Base-by-base conservation (phyloP, 768 basidiomycete species). In the Epithele typhae region DNA sequence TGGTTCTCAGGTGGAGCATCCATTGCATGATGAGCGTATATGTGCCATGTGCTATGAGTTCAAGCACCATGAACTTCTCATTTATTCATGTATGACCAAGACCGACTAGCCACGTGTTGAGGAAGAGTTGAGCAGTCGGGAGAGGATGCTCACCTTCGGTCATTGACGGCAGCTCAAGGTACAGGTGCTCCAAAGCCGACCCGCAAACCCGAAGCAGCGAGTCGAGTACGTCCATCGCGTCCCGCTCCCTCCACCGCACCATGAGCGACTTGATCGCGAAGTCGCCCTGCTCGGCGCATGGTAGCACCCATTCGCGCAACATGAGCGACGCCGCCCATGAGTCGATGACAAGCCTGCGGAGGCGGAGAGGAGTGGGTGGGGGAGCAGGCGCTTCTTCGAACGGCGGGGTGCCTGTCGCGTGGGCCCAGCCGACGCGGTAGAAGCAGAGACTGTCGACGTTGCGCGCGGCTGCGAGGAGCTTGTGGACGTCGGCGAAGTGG, bases 341-440 rank as follows among this genome's bases (percentile, higher is more conserved):
- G 12, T 49, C 46, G 24, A 57, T 25, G 18, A 53, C 40, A 18
- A 57, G 52, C n/a, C 38, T 39, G 8, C 22, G n/a, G 19, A 43
- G 18, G 10, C 34, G 51, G 2, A 56, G 45, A 7, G 39, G 37
- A 11, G 37, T 41, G 5, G 45, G 45, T 1, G 41, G 14, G 9
- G 17, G 11, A 25, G 5, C 18, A 1, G 17, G 27, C 12, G n/a
- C 8, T 17, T n/a, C 34, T 22, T 5, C n/a, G 25, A 7, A 32
- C 14, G 2, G 25, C n/a, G 19, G 17, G n/a, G 8, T 46, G 15
- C 12, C 36, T 5, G 15, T 18, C 25, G 33, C 19, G 27, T 25
- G 27, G 19, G 37, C 25, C 54, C 54, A 56, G 17, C 39, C 46
- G 4, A 56, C 49, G 36, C 51, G 48, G 36, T 53, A 48, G 49